These are phyloP conservation scores for Paradendryphiella salina DNA, from an alignment of 2,329 filamentous ascomycete species.

Conservation along the genomic window DNA sequence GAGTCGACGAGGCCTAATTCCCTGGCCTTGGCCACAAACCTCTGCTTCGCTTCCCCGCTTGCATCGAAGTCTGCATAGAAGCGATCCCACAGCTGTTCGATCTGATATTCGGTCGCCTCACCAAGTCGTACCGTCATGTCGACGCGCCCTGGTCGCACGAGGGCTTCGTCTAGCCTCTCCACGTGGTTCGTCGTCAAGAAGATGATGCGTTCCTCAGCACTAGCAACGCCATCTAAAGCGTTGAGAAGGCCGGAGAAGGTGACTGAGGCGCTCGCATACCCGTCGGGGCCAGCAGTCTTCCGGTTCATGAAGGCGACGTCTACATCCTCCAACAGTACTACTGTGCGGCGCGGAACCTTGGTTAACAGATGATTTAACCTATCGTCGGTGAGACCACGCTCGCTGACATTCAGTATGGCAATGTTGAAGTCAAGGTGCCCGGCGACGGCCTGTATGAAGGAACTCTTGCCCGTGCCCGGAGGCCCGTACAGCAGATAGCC, in stretches of 20 bases:
- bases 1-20: conserved; percentile 71
- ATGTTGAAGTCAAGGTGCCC: conserved; percentile 92
- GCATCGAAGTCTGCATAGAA: conserved; percentile 86
- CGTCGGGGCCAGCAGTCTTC: conserved; percentile 74
- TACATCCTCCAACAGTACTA: conserved; percentile 85
- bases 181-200: conserved; percentile 96
- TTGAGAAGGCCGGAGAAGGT: conserved; percentile 88
- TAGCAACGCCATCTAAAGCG: conserved; percentile 80
- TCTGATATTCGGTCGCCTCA: conserved; percentile 83
- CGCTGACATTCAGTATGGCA: conserved; percentile 87
- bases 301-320: conserved; percentile 89
- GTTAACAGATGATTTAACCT: conserved; percentile 83
- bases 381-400: conserved; percentile 87
- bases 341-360: conserved; percentile 78
- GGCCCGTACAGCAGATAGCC: conserved; percentile 89
- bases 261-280: conserved; percentile 83
- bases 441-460: conserved; percentile 92
- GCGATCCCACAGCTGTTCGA: conserved; percentile 84
- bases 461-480: conserved; percentile 90
- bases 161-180: conserved; percentile 81
- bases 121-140: conserved; percentile 92
- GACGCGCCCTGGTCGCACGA: conserved; percentile 88
- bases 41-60: conserved; percentile 62
- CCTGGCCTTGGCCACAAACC: conserved; percentile 72
- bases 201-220: conserved; percentile 88